A percentile compares a stretch with the other conserved stretches of the same genome.
These are phyloP conservation scores for Cystobasidiaceae sp. DNA, from an alignment of 1,284 basidiomycete genomes.

Conservation along the genomic window DNA sequence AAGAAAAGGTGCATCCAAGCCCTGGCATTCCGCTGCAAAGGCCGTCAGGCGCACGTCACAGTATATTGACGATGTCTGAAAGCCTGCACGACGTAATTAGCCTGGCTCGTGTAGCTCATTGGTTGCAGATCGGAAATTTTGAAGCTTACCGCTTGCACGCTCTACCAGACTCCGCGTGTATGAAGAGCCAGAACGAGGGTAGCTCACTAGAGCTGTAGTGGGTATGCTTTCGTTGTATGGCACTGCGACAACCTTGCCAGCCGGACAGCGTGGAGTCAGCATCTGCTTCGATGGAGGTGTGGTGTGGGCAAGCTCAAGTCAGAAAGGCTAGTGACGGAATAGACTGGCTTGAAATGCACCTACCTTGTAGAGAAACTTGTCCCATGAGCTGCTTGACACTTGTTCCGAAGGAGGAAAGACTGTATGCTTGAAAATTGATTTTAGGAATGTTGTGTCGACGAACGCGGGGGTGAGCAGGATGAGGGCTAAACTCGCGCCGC, in stretches of 20 bases:
- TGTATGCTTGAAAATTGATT: background rate
- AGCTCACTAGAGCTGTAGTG: constrained; percentile 8
- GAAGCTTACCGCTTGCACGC: background rate
- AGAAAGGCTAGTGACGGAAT: background rate
- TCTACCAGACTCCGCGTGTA: constrained; percentile 14
- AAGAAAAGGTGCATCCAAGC: constrained; percentile 27
- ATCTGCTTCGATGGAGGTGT: background rate
- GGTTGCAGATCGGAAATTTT: too few species aligned
- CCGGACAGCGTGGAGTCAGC: background rate
- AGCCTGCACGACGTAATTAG: too few species aligned
- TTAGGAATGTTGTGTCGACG: background rate
- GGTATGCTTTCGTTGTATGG: background rate
- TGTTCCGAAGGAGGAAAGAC: background rate
- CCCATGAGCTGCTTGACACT: background rate
- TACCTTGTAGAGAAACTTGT: background rate
- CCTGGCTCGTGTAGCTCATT: too few species aligned
- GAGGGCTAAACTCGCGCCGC: too few species aligned
- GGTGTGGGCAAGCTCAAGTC: background rate
- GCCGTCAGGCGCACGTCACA: constrained; percentile 34
- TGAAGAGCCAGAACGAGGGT: constrained; percentile 13
- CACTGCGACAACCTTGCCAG: background rate
- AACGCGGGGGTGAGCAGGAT: too few species aligned
- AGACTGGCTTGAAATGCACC: background rate
- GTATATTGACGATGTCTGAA: constrained; percentile 34
- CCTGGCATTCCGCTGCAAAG: constrained; percentile 36